These are phyloP conservation scores for Apophysomyces elegans DNA, from an alignment of 371 early-diverging fungal genomes.

Conservation along the genomic window DNA sequence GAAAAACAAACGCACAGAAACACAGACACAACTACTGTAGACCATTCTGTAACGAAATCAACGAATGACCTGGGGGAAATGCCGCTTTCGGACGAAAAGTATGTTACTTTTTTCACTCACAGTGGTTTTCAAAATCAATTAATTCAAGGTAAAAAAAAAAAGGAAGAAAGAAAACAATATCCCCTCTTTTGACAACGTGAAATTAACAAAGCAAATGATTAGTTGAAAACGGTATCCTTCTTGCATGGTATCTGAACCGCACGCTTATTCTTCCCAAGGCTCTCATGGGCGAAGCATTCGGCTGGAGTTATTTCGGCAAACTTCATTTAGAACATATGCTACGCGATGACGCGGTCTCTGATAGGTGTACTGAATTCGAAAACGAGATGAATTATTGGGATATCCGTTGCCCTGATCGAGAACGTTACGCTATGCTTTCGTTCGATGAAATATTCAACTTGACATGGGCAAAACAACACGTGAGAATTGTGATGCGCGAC, in stretches of 20 bases:
- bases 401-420: slow-evolving; percentile 36
- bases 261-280: slow-evolving; percentile 54
- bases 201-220: slow-evolving; percentile 2
- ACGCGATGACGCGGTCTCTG: slow-evolving; percentile 31
- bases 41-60: not conserved
- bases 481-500: slow-evolving; percentile 41
- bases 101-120: slow-evolving; percentile 62
- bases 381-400: slow-evolving; percentile 16
- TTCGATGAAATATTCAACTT: slow-evolving; percentile 53
- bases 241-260: slow-evolving; percentile 57
- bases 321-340: slow-evolving; percentile 45
- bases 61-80: not conserved
- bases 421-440: slow-evolving; percentile 33
- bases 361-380: slow-evolving; percentile 17
- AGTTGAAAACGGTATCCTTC: slow-evolving; percentile 65
- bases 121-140: slow-evolving; percentile 66
- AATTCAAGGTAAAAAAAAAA: slow-evolving; percentile 39
- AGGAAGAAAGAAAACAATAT: not conserved
- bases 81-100: slow-evolving; percentile 43
- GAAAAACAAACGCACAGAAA: not conserved
- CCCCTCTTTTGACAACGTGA: not conserved
- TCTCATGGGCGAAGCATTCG: slow-evolving; percentile 57
- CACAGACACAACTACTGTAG: not conserved
- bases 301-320: slow-evolving; percentile 45
- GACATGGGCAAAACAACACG: slow-evolving; percentile 49